Evolutionary conservation across 345 rosid genomes (phyloP), one percentile per base, ranked within the genome.

Genomic region (Conringia planisiliqua): DNA sequence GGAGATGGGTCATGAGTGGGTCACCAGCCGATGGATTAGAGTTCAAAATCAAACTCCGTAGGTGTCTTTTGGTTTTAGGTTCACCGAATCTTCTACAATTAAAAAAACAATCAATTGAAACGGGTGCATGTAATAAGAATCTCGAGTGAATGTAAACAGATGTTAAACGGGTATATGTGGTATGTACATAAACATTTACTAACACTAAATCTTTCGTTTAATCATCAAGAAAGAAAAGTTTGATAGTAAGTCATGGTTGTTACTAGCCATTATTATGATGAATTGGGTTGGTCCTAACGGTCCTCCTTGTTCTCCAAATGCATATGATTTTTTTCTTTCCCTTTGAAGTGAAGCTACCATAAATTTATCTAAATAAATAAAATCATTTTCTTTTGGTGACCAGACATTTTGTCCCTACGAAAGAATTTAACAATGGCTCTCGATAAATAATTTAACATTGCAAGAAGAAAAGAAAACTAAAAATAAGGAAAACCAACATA

Each of bases 1-100:
- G 55, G 55, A 54, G 68, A 59, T 58, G 36, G 24, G 36, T 65
- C 71, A 50, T 22, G 43, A 7, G 68, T 66, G 59, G 67, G 73
- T 60, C 43, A 68, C 73, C 68, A 29, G 62, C 36, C 17, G 50
- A 59, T 75, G 68, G 62, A 59, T 38, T 59, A 50, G 74, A 42
- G 20, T 68, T 24, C 7, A n/a, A 50, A 61, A 60, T 50, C 74
- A 68, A 76, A n/a, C 29, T 58, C 38, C 32, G 32, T 64, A 54
- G 38, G 40, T 56, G 52, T 73, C 63, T 76, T 42, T 29, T 54
- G 48, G 64, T 68, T 76, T 22, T 69, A 52, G 75, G 70, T 69
- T 68, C 75, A 76, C 65, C 75, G 24, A 56, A 76, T 43, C 58
- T 60, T 75, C 29, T n/a, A n/a, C n/a, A n/a, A n/a, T n/a, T n/a